Evolutionary conservation across 1,284 basidiomycete genomes (phyloP).

Genomic region (Trametes sp.): DNA sequence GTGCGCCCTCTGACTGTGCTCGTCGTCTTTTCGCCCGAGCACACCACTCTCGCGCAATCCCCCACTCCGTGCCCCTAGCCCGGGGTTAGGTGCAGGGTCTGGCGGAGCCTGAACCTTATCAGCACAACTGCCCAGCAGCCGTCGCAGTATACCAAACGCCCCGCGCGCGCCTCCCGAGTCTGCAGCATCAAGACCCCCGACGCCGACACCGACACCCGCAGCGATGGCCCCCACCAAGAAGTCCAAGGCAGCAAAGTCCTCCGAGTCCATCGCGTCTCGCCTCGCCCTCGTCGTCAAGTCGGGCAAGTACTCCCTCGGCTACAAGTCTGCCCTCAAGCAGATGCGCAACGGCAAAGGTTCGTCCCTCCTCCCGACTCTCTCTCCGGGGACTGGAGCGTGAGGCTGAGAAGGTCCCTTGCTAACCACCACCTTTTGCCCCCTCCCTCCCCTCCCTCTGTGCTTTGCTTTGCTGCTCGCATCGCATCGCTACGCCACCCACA

Average conservation of each 20-base stretch:
- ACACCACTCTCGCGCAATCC: constrained; percentile 32
- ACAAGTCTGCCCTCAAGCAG: constrained; percentile 98
- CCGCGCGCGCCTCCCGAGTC: constrained; percentile 13
- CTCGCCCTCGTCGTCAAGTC: constrained; percentile 99
- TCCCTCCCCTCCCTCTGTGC: constrained; percentile 28
- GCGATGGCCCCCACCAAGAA: constrained; percentile 96
- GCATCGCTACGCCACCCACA: constrained; percentile 43
- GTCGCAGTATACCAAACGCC: constrained; percentile 12
- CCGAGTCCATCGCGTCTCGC: constrained; percentile 95
- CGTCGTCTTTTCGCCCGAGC: constrained; percentile 18
- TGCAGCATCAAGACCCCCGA: constrained; percentile 34
- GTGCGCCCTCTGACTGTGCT: constrained; percentile 6
- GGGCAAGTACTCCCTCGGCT: constrained; percentile 91
- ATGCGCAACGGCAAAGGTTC: constrained; percentile 98
- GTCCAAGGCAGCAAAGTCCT: constrained; percentile 90
- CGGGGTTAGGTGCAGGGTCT: constrained; percentile 31
- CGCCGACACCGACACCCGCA: constrained; percentile 30
- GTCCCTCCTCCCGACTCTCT: constrained; percentile 52
- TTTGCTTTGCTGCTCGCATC: constrained; percentile 7
- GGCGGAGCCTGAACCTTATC: constrained; percentile 34
- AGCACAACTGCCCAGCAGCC: constrained; percentile 32
- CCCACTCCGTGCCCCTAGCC: constrained; percentile 14
- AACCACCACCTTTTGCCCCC: constrained; percentile 42
- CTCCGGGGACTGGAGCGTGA: constrained; percentile 91
- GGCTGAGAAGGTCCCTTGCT: constrained; percentile 97